Evolutionary conservation across 148 eudicot genomes (phyloP).

Genomic region (Vaccinium corymbosum): DNA sequence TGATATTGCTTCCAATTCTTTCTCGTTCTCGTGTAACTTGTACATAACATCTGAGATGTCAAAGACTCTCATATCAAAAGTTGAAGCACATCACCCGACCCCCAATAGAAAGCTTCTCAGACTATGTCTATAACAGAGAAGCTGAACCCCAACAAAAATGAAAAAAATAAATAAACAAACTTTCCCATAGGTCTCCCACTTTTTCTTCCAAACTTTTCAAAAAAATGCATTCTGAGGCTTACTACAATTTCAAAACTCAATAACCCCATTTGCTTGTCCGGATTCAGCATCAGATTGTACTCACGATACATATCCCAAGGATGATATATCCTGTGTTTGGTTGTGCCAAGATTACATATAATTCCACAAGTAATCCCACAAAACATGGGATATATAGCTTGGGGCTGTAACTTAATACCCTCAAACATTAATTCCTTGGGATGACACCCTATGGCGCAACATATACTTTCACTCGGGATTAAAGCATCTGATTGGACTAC

Average conservation of each 20-base stretch:
- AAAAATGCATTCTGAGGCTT: not conserved
- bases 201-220: not conserved
- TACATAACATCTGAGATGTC: not conserved
- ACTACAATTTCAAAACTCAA: not conserved
- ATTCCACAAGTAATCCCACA: not conserved
- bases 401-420: not conserved
- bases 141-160: not conserved
- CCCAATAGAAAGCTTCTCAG: not conserved
- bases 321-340: not conserved
- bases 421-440: not conserved
- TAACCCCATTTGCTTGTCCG: not conserved
- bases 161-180: not conserved
- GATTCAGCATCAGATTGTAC: not conserved
- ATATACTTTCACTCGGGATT: not conserved
- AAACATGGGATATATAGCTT: not conserved
- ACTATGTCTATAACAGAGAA: not conserved
- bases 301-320: no score
- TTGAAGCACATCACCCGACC: not conserved
- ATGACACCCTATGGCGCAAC: not conserved
- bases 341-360: not conserved
- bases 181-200: not conserved
- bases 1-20: not conserved
- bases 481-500: not conserved
- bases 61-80: not conserved
- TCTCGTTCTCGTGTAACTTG: not conserved